Base-by-base conservation (phyloP, 116 monocot genomes). In the Papilionanthe hybrid region DNA sequence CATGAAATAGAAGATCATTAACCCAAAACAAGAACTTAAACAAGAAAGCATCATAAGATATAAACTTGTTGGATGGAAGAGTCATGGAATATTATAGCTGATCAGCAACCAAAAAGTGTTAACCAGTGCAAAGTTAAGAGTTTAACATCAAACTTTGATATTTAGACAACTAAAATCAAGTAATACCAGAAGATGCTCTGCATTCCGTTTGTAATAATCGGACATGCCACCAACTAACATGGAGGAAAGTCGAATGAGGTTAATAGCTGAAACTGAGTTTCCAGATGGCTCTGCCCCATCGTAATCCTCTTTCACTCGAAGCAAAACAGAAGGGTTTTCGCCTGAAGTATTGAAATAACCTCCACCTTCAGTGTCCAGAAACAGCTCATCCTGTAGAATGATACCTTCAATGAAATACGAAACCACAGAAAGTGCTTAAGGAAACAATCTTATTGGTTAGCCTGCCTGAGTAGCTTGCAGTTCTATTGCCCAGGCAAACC, bases 211-310 rank as follows among this genome's bases (percentile, higher is more conserved):
- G 44, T 93, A 96, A 57, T 73, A 45, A 18, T 84, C 84, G 8
- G 96, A 87, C 69, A 58, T 86, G 42, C 68, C 79, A 18, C 84
- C 86, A 79, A 57, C 77, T 82, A 96, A 78, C 53, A 93, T 82
- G 42, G 92, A 90, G 20, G 96, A 85, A 37, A 96, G 78, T 80
- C 96, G 86, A 32, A 92, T 84, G 42, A 96, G 88, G 83, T 96
- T 96, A 42, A 92, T 84, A 18, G 89, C 92, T 55, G 96, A 86
- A 63, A 96, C 86, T 15, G 96, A 96, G 76, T 96, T 96, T 37
- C 96, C 96, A 42, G 96, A 96, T 77, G 96, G 93, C 79, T 96
- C 96, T 42, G 96, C 90, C 42, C 96, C 96, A 90, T 96, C 96
- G 86, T 96, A 77, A 85, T 96, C 96, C 76, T 96, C 96, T 83